Evolutionary conservation across 148 eudicot genomes (phyloP).

Genomic region (Rhododendron ferrugineum): DNA sequence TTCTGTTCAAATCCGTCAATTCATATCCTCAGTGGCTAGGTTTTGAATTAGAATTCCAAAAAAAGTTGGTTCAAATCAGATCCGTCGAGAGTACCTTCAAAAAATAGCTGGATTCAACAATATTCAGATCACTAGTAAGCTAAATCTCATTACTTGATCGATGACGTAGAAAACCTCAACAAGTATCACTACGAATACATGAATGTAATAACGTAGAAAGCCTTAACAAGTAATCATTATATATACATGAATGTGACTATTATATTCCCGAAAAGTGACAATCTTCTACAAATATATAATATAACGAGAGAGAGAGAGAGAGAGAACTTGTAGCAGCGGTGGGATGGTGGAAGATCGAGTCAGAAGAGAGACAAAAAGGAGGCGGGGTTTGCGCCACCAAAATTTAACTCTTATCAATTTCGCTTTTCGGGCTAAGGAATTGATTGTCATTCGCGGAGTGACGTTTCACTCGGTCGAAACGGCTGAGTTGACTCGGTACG

Average conservation of each 20-base stretch:
- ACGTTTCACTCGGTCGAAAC: background rate
- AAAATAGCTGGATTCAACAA: background rate
- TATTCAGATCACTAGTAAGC: background rate
- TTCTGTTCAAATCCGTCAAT: background rate
- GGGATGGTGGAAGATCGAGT: too few species aligned
- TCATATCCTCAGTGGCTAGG: background rate
- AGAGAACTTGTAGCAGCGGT: too few species aligned
- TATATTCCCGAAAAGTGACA: background rate
- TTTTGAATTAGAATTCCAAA: background rate
- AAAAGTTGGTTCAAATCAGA: background rate
- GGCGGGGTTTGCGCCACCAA: background rate
- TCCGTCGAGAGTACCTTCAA: background rate
- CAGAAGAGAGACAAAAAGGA: background rate
- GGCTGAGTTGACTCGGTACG: background rate
- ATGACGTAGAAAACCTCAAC: background rate
- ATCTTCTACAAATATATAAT: background rate
- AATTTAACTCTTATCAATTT: background rate
- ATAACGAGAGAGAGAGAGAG: background rate
- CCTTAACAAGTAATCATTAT: background rate
- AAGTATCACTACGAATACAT: background rate
- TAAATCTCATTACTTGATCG: background rate
- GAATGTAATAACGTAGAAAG: background rate
- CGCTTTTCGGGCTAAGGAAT: background rate
- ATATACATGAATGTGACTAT: background rate
- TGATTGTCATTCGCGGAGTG: background rate